These are phyloP conservation scores for Mrakia blollopis DNA, from an alignment of 768 basidiomycete species.

Conservation along the genomic window DNA sequence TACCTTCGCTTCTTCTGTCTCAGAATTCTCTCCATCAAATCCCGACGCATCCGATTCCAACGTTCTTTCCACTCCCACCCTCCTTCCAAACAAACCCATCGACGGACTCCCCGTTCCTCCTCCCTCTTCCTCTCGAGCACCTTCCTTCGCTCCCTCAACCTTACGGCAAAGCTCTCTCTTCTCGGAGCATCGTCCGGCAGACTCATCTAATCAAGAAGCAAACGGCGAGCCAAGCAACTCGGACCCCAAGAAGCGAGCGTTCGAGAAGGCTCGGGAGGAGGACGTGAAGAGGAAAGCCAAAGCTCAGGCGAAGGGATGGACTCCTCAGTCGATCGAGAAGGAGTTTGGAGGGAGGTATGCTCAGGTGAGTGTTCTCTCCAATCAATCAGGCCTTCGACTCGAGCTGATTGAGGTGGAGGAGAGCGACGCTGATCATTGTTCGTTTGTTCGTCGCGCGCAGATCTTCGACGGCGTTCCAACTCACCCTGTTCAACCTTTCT, in stretches of 20 bases:
- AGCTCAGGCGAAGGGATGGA: conserved; percentile 30
- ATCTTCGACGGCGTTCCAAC: conserved; percentile 32
- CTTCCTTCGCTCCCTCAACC: not conserved
- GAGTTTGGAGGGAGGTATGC: conserved; percentile 32
- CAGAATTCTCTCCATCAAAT: not conserved
- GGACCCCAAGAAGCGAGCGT: not conserved
- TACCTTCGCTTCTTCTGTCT: not conserved
- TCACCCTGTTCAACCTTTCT: conserved; percentile 2
- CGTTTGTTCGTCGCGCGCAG: not conserved
- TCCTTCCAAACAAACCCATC: not conserved
- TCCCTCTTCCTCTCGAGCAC: not conserved
- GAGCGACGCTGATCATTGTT: too few species aligned
- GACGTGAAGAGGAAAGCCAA: conserved; percentile 24
- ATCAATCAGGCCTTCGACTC: not conserved
- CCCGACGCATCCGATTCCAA: not conserved
- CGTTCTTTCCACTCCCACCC: not conserved
- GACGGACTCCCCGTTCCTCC: not conserved
- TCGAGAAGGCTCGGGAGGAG: conserved; percentile 20
- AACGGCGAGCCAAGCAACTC: not conserved
- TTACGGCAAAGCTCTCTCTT: not conserved
- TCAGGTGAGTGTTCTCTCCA: conserved; percentile 10
- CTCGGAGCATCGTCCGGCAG: not conserved
- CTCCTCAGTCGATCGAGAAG: conserved; percentile 28
- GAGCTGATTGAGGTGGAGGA: not conserved
- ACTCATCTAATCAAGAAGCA: not conserved